Evolutionary conservation across 371 early-diverging fungal genomes (phyloP).

Genomic region (Sporodiniella umbellata): DNA sequence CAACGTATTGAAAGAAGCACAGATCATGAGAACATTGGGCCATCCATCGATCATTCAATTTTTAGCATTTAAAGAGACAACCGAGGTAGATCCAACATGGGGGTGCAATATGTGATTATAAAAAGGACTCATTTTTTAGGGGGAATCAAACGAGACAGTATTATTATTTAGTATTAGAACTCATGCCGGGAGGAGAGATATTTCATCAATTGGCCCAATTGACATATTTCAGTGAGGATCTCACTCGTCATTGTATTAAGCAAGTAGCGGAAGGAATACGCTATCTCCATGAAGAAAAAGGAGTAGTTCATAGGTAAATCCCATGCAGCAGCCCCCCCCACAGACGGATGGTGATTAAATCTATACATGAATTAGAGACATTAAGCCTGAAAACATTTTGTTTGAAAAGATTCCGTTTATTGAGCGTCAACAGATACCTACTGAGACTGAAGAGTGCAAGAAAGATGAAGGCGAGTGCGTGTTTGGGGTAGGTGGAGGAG

Average conservation of each 20-base stretch:
- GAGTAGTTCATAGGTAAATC: conserved; percentile 82
- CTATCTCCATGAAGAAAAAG: conserved; percentile 84
- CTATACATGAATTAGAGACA: conserved; percentile 71
- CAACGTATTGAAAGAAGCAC: conserved; percentile 81
- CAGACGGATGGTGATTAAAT: too few relatives aligned
- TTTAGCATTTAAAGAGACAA: conserved; percentile 59
- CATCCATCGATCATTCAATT: conserved; percentile 80
- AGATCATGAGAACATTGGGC: conserved; percentile 79
- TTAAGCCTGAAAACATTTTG: conserved; percentile 96
- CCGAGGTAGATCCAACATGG: conserved; percentile 24
- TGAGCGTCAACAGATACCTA: conserved; percentile 38
- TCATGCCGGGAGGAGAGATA: conserved; percentile 83
- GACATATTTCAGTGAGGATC: conserved; percentile 77
- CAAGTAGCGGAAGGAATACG: conserved; percentile 90
- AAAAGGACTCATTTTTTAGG: not conserved
- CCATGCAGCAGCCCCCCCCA: too few relatives aligned
- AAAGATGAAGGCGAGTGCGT: conserved; percentile 74
- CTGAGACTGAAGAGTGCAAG: conserved; percentile 52
- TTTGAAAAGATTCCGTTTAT: conserved; percentile 71
- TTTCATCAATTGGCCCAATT: conserved; percentile 80
- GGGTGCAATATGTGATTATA: not conserved
- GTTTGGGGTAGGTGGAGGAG: conserved; percentile 73
- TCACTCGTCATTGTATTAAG: conserved; percentile 76
- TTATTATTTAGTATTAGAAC: conserved; percentile 82
- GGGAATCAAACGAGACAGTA: conserved; percentile 16